Conservation (phyloP, 2,329 filamentous ascomycete genomes). For the Fusarium armeniacum region DNA sequence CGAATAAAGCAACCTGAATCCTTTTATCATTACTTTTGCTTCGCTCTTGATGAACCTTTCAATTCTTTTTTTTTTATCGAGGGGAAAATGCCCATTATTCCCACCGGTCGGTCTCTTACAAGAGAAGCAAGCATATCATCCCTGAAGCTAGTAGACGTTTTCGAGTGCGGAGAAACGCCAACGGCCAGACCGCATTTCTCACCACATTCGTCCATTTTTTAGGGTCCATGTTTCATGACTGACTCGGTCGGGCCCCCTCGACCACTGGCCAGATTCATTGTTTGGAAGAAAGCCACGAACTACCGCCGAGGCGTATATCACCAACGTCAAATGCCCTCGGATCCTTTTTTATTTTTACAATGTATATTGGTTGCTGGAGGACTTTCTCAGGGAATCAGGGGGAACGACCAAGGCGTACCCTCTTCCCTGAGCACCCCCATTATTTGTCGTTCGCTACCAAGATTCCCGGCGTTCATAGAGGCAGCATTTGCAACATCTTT, state of each 20-base stretch:
- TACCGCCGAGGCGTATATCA: constrained; percentile 28
- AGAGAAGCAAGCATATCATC: constrained; percentile 20
- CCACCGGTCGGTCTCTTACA: constrained; percentile 21
- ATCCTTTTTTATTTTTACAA: neutral
- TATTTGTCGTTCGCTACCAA: constrained; percentile 44
- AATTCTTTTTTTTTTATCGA: constrained; percentile 33
- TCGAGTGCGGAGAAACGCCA: constrained; percentile 23
- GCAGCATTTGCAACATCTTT: constrained; percentile 41
- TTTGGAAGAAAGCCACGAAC: constrained; percentile 33
- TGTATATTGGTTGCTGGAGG: constrained; percentile 29
- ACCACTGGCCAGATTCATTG: constrained; percentile 32
- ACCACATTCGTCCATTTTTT: constrained; percentile 17
- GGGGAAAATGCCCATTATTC: constrained; percentile 4
- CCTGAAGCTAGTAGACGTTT: constrained; percentile 33
- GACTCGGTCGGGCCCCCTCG: constrained; percentile 27
- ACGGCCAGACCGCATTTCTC: constrained; percentile 23
- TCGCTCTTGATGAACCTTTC: constrained; percentile 23
- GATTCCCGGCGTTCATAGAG: constrained; percentile 47
- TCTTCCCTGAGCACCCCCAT: constrained; percentile 8
- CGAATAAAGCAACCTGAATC: constrained; percentile 49
- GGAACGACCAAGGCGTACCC: constrained; percentile 6
- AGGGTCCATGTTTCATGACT: constrained; percentile 32
- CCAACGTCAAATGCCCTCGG: constrained; percentile 21
- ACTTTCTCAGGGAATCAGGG: constrained; percentile 22
- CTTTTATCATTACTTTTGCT: constrained; percentile 17